Conservation (phyloP, 2,329 filamentous ascomycete genomes). For the Parastagonospora avenae region DNA sequence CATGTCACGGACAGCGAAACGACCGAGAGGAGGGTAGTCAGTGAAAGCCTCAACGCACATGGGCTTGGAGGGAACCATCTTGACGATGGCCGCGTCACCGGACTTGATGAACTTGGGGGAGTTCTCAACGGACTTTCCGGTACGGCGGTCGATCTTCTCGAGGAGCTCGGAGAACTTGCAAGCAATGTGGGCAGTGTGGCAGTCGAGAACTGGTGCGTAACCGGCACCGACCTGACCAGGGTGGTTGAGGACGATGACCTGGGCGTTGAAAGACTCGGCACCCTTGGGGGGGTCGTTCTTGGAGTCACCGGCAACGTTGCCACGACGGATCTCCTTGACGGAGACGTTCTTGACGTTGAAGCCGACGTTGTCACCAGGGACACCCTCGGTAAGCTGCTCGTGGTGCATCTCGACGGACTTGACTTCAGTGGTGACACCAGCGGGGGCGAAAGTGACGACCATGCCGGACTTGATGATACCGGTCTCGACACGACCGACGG, state of each 20-base stretch:
- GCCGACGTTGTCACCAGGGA: conserved; percentile 99
- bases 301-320: conserved; percentile 99
- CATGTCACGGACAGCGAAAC: conserved; percentile 99
- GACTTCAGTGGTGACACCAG: conserved; percentile 99
- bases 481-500: conserved; percentile 99
- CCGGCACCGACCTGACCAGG: conserved; percentile 98
- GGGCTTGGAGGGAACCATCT: conserved; percentile 99
- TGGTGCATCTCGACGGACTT: conserved; percentile 99
- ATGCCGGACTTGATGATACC: conserved; percentile 84
- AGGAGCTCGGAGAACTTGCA: conserved; percentile 99
- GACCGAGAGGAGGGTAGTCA: conserved; percentile 98
- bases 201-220: conserved; percentile 98
- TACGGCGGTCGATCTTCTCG: conserved; percentile 99
- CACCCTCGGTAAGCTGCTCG: conserved; percentile 95
- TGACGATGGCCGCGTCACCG: conserved; percentile 99
- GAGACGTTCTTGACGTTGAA: conserved; percentile 99
- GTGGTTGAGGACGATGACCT: conserved; percentile 99
- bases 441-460: conserved; percentile 98
- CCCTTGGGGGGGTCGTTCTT: conserved; percentile 97
- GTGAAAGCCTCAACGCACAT: conserved; percentile 99
- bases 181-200: conserved; percentile 99
- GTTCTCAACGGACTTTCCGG: conserved; percentile 93
- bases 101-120: conserved; percentile 99
- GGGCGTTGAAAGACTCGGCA: conserved; percentile 94
- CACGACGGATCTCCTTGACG: conserved; percentile 99